Evolutionary conservation across 108 stramenopile species (phyloP).

Genomic region (Cylindrotheca closterium): DNA sequence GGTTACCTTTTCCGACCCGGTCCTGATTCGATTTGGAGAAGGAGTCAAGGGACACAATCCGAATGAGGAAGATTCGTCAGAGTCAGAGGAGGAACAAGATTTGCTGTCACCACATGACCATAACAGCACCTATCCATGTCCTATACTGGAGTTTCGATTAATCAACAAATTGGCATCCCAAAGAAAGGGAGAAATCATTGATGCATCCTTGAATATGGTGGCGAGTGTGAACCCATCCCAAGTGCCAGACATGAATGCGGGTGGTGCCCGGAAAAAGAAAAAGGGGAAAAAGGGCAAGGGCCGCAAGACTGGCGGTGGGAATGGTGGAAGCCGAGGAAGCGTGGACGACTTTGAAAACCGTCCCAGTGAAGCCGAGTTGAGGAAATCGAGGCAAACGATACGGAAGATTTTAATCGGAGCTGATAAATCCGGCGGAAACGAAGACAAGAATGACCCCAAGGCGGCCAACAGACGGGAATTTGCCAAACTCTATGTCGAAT

Average conservation of each 20-base stretch:
- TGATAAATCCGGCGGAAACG: background rate
- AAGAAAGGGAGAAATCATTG: constrained; percentile 59
- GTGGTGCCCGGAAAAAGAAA: background rate
- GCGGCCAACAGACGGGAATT: constrained; percentile 49
- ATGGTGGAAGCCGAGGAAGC: background rate
- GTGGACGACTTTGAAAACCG: background rate
- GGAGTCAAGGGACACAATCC: constrained; percentile 34
- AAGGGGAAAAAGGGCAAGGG: constrained; percentile 12
- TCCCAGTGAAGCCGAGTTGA: background rate
- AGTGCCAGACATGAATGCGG: constrained; percentile 2
- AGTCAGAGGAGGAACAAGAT: background rate
- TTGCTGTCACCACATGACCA: background rate
- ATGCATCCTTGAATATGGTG: constrained; percentile 48
- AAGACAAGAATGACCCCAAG: background rate
- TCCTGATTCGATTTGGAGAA: constrained; percentile 55
- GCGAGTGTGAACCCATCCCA: constrained; percentile 39
- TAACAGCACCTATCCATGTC: constrained; percentile 42
- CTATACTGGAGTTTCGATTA: constrained; percentile 72
- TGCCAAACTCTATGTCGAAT: constrained; percentile 55
- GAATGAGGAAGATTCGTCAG: constrained; percentile 7
- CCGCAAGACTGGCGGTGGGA: constrained; percentile 2
- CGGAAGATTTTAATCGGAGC: constrained; percentile 7
- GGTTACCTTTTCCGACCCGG: constrained; percentile 55
- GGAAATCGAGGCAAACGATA: constrained; percentile 1
- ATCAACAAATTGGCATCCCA: constrained; percentile 45